A percentile compares a stretch with the other conserved stretches of the same genome.
phyloP scores from a whole-genome alignment of 495 filamentous ascomycete species.

The Neurospora sp. region DNA sequence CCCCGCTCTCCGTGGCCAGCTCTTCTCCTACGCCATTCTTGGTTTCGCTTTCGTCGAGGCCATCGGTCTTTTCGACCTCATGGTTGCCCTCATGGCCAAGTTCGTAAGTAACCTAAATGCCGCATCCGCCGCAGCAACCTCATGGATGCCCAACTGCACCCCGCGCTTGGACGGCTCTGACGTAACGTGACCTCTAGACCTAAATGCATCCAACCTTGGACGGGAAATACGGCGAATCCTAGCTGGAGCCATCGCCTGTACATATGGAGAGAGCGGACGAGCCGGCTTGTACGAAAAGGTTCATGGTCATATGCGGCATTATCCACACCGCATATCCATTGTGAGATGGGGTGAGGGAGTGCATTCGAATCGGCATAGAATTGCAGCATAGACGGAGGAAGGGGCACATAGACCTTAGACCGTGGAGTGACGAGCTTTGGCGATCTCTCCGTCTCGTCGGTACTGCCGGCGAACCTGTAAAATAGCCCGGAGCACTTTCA shows the following conservation, averaged over 20 bases:
- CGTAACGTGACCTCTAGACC: slow-evolving; percentile 11
- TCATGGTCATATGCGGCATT: slow-evolving; percentile 13
- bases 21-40: slow-evolving; percentile 89
- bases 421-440: slow-evolving; percentile 18
- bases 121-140: not conserved
- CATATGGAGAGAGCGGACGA: slow-evolving; percentile 14
- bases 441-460: slow-evolving; percentile 21
- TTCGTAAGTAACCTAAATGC: slow-evolving; percentile 36
- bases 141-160: not conserved
- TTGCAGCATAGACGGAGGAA: slow-evolving; percentile 26
- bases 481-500: slow-evolving; percentile 22
- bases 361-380: slow-evolving; percentile 25
- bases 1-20: slow-evolving; percentile 79
- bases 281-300: slow-evolving; percentile 21
- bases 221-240: slow-evolving; percentile 15
- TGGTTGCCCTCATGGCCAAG: slow-evolving; percentile 86
- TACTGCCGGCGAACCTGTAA: slow-evolving; percentile 21
- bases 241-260: slow-evolving; percentile 18
- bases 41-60: slow-evolving; percentile 91
- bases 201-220: slow-evolving; percentile 13
- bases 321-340: slow-evolving; percentile 12
- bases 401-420: slow-evolving; percentile 25
- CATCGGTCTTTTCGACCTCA: slow-evolving; percentile 87
- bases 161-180: slow-evolving; percentile 3
- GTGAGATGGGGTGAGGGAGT: slow-evolving; percentile 17